Conservation (phyloP, 2,329 filamentous ascomycete genomes). For the Neodidymelliopsis sp. region DNA sequence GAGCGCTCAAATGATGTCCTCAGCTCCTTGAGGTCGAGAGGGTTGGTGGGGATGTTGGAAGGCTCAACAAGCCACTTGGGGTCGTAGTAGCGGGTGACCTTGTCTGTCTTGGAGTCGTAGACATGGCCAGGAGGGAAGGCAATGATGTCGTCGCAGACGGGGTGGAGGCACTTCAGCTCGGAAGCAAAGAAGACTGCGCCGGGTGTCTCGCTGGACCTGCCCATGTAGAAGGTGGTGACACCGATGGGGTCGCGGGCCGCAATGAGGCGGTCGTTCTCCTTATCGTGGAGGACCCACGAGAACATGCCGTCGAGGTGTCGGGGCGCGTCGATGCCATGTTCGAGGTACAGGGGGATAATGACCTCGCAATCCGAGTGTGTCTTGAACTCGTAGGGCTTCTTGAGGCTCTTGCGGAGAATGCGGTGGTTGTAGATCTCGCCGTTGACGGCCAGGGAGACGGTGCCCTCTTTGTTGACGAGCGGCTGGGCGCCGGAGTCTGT, state of each 20-base stretch:
- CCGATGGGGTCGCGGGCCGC: constrained; percentile 96
- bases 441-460: constrained; percentile 93
- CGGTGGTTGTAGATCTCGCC: constrained; percentile 99
- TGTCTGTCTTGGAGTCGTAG: constrained; percentile 91
- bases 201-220: constrained; percentile 81
- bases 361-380: constrained; percentile 98
- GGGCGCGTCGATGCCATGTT: constrained; percentile 90
- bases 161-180: constrained; percentile 91
- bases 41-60: constrained; percentile 75
- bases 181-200: constrained; percentile 94
- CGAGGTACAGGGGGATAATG: constrained; percentile 96
- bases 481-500: constrained; percentile 94
- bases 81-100: constrained; percentile 86
- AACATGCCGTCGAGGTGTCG: constrained; percentile 99
- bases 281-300: constrained; percentile 98
- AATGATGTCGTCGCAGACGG: constrained; percentile 94
- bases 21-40: constrained; percentile 83
- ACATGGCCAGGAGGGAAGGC: constrained; percentile 94
- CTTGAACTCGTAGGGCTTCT: constrained; percentile 92
- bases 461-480: constrained; percentile 87
- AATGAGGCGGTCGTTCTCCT: constrained; percentile 88
- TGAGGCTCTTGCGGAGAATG: constrained; percentile 85
- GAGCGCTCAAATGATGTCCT: constrained; percentile 85
- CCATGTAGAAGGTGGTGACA: constrained; percentile 96
- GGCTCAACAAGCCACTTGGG: constrained; percentile 89